These are phyloP conservation scores for Penicillium brasilianum DNA, from an alignment of 2,329 filamentous ascomycete genomes.

Conservation along the genomic window DNA sequence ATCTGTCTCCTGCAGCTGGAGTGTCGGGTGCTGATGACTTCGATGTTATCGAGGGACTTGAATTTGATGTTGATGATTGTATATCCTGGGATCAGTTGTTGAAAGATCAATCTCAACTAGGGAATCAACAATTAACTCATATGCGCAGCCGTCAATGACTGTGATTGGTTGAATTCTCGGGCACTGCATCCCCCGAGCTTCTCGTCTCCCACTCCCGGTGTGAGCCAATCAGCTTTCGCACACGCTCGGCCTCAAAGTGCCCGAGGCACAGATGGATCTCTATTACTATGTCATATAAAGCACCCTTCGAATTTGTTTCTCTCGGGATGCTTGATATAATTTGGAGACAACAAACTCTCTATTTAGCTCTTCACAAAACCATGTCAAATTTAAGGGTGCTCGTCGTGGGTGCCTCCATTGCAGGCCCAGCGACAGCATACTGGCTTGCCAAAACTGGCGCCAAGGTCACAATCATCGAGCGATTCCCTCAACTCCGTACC, in stretches of 20 bases:
- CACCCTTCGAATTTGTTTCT: not conserved
- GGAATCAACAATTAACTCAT: not conserved
- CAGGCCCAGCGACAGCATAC: constrained; percentile 43
- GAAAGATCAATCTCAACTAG: constrained; percentile 10
- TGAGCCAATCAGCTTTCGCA: constrained; percentile 1
- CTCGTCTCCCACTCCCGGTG: not conserved
- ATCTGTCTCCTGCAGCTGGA: not conserved
- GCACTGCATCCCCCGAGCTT: not conserved
- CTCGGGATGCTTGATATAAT: not conserved
- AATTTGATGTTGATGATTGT: constrained; percentile 22
- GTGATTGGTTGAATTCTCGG: constrained; percentile 24
- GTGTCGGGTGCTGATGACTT: constrained; percentile 1
- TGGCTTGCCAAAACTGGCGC: constrained; percentile 41
- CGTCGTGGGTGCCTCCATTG: constrained; percentile 44
- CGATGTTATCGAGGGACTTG: constrained; percentile 4
- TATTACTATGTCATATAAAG: constrained; percentile 1
- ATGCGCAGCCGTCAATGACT: not conserved
- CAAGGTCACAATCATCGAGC: constrained; percentile 43
- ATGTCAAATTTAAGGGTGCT: constrained; percentile 40
- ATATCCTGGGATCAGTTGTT: constrained; percentile 24
- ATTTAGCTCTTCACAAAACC: not conserved
- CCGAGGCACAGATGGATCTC: constrained; percentile 4
- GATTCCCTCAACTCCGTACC: constrained; percentile 39
- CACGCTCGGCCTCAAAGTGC: constrained; percentile 3
- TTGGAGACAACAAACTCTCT: not conserved